Conservation (phyloP, 2,329 filamentous ascomycete species). For the Aureobasidium sp. region DNA sequence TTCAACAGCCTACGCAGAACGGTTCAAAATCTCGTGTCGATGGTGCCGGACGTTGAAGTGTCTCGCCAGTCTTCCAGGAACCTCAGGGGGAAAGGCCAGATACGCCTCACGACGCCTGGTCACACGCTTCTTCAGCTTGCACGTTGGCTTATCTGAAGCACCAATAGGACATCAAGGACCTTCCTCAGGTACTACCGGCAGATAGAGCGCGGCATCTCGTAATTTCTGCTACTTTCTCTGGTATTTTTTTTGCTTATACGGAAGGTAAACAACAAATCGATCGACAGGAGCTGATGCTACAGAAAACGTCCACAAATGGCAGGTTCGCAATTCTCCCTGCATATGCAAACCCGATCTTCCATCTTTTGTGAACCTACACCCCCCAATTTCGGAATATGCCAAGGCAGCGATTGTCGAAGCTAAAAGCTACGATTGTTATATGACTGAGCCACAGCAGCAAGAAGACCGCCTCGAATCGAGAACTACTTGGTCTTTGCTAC, state of each 20-base stretch:
- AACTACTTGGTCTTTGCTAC: no score
- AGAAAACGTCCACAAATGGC: slow-evolving; percentile 3
- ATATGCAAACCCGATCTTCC: slow-evolving; percentile 11
- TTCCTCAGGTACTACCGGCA: neutral
- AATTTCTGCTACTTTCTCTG: no score
- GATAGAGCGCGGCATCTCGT: neutral
- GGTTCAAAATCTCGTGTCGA: neutral
- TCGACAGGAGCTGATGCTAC: slow-evolving; percentile 11
- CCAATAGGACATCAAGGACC: neutral
- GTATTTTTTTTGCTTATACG: no score
- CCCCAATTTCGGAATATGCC: neutral
- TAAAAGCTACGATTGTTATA: neutral
- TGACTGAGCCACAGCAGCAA: neutral
- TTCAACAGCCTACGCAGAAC: neutral
- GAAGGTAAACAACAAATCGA: neutral
- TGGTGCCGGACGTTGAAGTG: neutral
- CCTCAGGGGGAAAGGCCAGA: slow-evolving; percentile 1
- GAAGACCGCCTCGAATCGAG: no score
- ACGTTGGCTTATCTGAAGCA: neutral
- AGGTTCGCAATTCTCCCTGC: slow-evolving; percentile 12
- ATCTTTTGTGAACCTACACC: neutral
- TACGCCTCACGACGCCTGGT: neutral
- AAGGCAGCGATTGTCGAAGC: neutral
- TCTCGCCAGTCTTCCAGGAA: slow-evolving; percentile 7
- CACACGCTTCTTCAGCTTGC: neutral